Conservation (phyloP, 768 basidiomycete genomes). For the Boletus rubescentipes region DNA sequence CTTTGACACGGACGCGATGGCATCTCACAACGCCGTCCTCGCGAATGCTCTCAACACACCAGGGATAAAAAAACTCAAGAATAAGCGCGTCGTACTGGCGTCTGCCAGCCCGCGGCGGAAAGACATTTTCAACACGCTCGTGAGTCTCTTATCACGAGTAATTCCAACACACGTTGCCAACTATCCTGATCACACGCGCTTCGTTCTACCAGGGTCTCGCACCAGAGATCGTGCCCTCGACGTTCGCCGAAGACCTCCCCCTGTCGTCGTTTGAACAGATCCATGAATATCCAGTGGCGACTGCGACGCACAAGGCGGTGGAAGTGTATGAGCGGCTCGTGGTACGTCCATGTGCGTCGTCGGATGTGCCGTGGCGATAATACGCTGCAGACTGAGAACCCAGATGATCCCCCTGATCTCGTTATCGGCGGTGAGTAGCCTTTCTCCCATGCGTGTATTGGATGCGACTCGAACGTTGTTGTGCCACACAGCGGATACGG, state of each 20-base stretch:
- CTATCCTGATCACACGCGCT: not conserved
- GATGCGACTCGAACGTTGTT: too few species aligned
- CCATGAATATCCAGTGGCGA: conserved; percentile 75
- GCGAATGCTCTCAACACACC: conserved; percentile 64
- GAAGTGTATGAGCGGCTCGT: conserved; percentile 89
- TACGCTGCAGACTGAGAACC: conserved; percentile 44
- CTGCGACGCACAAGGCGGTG: conserved; percentile 75
- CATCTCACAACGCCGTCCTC: conserved; percentile 50
- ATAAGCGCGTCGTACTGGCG: conserved; percentile 81
- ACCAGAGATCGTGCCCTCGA: conserved; percentile 72
- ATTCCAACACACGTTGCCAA: too few species aligned
- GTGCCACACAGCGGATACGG: conserved; percentile 98
- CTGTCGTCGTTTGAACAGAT: conserved; percentile 65
- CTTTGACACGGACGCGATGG: not conserved
- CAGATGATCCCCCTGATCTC: conserved; percentile 73
- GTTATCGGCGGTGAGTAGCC: conserved; percentile 65
- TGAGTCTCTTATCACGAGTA: conserved; percentile 36
- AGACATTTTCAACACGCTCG: conserved; percentile 78
- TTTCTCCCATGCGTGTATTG: not conserved
- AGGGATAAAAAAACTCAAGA: conserved; percentile 61
- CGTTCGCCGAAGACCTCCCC: conserved; percentile 77
- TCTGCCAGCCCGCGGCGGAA: conserved; percentile 84
- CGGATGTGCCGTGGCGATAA: not conserved
- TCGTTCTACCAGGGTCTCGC: conserved; percentile 47
- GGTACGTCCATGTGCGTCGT: conserved; percentile 35